A percentile compares a stretch with the other conserved stretches of the same genome.
Evolutionary conservation across 2,329 filamentous ascomycete genomes (phyloP).

Genomic region (Torrubiella hemipterigena): DNA sequence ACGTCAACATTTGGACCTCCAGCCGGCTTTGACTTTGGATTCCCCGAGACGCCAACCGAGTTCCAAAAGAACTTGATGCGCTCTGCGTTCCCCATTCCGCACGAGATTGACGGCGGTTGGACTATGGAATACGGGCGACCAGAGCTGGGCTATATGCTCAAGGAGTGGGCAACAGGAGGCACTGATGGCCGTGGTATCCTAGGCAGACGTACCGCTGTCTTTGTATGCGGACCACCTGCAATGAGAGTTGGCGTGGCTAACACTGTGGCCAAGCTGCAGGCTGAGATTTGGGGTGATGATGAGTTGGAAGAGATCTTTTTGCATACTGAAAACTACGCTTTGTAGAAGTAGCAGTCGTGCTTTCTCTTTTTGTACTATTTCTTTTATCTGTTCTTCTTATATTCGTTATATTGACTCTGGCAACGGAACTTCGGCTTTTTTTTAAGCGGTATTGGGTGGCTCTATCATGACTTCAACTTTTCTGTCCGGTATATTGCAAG

Average conservation of each 20-base stretch:
- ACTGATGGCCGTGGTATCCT: constrained; percentile 55
- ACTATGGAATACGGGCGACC: constrained; percentile 86
- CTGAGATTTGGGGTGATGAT: constrained; percentile 67
- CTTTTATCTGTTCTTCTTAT: not conserved
- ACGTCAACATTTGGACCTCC: constrained; percentile 47
- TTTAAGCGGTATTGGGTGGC: no score
- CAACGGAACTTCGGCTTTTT: no score
- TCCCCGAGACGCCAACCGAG: constrained; percentile 71
- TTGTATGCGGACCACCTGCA: constrained; percentile 78
- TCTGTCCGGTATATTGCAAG: no score
- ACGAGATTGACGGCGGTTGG: constrained; percentile 69
- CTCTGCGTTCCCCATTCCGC: constrained; percentile 67
- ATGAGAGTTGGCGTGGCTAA: constrained; percentile 86
- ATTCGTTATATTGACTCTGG: no score
- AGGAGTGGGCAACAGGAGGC: constrained; percentile 66
- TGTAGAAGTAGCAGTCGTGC: no score
- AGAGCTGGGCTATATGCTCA: constrained; percentile 76
- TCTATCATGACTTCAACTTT: no score
- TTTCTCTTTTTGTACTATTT: not conserved
- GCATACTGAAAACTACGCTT: constrained; percentile 89
- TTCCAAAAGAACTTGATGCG: constrained; percentile 86
- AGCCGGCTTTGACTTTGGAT: constrained; percentile 65
- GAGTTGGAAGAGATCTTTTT: constrained; percentile 81
- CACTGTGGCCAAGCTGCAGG: constrained; percentile 72
- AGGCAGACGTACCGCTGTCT: constrained; percentile 73